Base-by-base conservation (phyloP, 176 grass and related monocot genomes). In the Oryza punctata region DNA sequence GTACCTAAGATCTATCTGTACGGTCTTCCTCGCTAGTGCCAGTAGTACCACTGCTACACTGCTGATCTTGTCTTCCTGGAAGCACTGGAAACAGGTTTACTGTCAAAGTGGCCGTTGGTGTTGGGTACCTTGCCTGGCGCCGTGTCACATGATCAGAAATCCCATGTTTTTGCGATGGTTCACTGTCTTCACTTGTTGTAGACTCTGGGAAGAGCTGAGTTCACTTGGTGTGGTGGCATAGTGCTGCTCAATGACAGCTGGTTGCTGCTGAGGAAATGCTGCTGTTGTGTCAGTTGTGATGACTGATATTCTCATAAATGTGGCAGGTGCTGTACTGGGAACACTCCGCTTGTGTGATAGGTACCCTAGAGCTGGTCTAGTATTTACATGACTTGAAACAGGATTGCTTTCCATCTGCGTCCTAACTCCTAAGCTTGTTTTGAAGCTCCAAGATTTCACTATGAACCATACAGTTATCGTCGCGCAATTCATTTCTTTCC, bases 181-280 rank as follows among this genome's bases (percentile, higher is more conserved):
- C 85, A 24, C 45, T 52, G 1, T 84, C 81, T 87, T 78, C 63
- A 15, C 84, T 74, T 23, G 70, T 12, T 73, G 87, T n/a, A 23
- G 77, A 59, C 70, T 81, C 93, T 3, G 94, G 94, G 88, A 97
- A 97, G 59, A 97, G 89, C 29, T 97, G 94, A 97, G 85, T 67
- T 91, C 94, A 52, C 67, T 77, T 13, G 70, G 87, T 69, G 91
- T 84, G 10, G 85, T 8, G 35, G 46, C 59, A 66, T 84, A 92
- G 33, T 64, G 60, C 59, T 73, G 81, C 29, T 90, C 87, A 33
- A 87, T 72, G 24, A 71, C 45, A 37, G 75, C 80, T 37, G 84
- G 65, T 19, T 88, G 85, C 46, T 85, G 85, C 67, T 18, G 73
- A 78, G 73, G 68, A 70, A 81, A 73, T 49, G 46, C 0, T 6